A percentile compares a stretch with the other conserved stretches of the same genome.
Conservation (phyloP, 2,329 filamentous ascomycete genomes). For the Curvularia lunata region DNA sequence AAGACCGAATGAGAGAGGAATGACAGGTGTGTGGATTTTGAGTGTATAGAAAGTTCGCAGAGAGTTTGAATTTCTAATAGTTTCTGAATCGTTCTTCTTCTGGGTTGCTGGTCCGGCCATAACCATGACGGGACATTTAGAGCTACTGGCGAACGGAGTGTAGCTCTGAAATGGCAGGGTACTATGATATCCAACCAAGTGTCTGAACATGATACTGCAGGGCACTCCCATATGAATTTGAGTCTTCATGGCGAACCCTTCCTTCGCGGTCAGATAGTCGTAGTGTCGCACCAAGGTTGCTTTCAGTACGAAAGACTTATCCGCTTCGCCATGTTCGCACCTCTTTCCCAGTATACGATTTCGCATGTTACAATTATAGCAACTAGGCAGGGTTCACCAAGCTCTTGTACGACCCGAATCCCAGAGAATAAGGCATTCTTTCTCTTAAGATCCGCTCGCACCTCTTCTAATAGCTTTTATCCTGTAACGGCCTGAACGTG, state of each 20-base stretch:
- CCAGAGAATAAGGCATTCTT: too few relatives aligned
- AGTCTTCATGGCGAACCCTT: neutral
- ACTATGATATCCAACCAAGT: too few relatives aligned
- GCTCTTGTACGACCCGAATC: too few relatives aligned
- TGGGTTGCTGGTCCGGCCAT: too few relatives aligned
- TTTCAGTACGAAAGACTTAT: neutral
- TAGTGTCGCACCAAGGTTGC: neutral
- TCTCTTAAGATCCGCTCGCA: too few relatives aligned
- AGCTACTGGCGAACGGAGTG: too few relatives aligned
- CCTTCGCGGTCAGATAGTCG: neutral
- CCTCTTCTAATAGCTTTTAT: neutral
- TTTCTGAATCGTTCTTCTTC: too few relatives aligned
- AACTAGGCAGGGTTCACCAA: neutral
- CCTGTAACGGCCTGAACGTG: too few relatives aligned
- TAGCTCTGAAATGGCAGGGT: too few relatives aligned
- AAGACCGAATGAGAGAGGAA: neutral
- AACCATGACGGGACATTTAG: too few relatives aligned
- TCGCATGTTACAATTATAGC: neutral
- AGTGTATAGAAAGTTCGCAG: neutral
- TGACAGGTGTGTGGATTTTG: neutral
- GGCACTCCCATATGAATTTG: neutral
- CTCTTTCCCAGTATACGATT: neutral
- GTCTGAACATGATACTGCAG: too few relatives aligned
- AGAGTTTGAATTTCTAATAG: too few relatives aligned
- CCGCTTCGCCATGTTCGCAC: neutral